phyloP scores from a whole-genome alignment of 345 rosid genomes.

The Citrus sp. region DNA sequence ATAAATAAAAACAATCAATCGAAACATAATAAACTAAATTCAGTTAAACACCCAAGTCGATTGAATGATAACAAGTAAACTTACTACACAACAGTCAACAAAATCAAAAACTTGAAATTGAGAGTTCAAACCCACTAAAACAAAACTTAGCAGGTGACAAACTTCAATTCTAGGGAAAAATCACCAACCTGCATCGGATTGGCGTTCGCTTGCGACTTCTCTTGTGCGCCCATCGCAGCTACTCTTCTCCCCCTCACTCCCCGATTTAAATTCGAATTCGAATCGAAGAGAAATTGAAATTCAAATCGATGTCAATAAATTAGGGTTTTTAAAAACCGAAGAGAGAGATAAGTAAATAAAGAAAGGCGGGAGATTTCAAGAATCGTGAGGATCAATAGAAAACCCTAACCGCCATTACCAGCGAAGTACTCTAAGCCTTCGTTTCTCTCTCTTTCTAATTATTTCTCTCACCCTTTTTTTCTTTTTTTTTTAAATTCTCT shows the following conservation, averaged over 20 bases:
- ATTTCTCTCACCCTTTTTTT: neutral
- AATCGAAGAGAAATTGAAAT: constrained; percentile 19
- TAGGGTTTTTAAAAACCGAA: constrained; percentile 44
- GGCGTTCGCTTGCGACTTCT: constrained; percentile 67
- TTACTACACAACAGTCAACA: neutral
- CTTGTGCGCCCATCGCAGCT: constrained; percentile 78
- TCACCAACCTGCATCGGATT: constrained; percentile 88
- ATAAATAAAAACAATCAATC: neutral
- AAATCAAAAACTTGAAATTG: neutral
- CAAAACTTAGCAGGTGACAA: neutral
- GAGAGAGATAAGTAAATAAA: constrained; percentile 20
- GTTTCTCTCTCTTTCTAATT: constrained; percentile 23
- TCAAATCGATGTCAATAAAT: constrained; percentile 29
- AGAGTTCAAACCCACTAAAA: neutral
- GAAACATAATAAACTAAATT: neutral
- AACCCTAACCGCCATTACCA: constrained; percentile 65
- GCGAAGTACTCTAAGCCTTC: constrained; percentile 26
- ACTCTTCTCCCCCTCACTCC: constrained; percentile 6
- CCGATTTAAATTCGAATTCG: constrained; percentile 32
- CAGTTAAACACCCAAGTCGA: neutral
- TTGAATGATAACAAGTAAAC: constrained; percentile 1
- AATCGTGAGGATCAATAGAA: constrained; percentile 30
- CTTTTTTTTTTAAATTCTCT: constrained; percentile 3
- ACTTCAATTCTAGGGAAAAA: constrained; percentile 24
- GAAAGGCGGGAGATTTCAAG: constrained; percentile 25